Percentiles rank a stretch among this genome's conserved stretches.
Conservation (phyloP, 441 rosid species). For the Erysimum cheiri region DNA sequence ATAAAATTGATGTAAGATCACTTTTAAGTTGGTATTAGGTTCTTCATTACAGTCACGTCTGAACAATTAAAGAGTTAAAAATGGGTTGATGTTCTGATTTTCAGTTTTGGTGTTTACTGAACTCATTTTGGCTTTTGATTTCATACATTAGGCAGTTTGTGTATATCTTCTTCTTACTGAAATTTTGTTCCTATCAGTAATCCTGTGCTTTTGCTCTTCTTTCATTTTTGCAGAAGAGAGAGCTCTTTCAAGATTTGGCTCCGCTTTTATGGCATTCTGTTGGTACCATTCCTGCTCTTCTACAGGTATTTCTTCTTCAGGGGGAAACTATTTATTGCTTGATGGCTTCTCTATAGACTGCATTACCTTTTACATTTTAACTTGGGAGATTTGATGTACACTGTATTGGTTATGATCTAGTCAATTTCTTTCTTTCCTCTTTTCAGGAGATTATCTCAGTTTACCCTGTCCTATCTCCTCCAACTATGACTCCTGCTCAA, state of each 20-base stretch:
- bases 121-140: not conserved
- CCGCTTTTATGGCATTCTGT: slow-evolving; percentile 80
- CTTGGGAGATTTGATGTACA: slow-evolving; percentile 5
- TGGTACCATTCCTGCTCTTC: slow-evolving; percentile 79
- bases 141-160: not conserved
- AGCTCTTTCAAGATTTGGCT: slow-evolving; percentile 81
- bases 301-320: slow-evolving; percentile 61
- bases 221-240: slow-evolving; percentile 61
- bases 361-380: not conserved
- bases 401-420: not conserved
- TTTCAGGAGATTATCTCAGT: slow-evolving; percentile 87
- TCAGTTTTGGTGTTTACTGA: not conserved
- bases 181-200: not conserved
- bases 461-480: slow-evolving; percentile 85
- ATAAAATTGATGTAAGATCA: not conserved
- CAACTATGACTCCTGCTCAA: slow-evolving; percentile 77
- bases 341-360: slow-evolving; percentile 15
- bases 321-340: slow-evolving; percentile 1
- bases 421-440: slow-evolving; percentile 30
- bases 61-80: not conserved
- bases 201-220: slow-evolving; percentile 13
- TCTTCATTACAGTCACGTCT: not conserved
- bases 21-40: not conserved
- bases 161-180: not conserved
- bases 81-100: slow-evolving; percentile 1